Evolutionary conservation across 306 rosid species (phyloP).

Genomic region (Argentina anserina): DNA sequence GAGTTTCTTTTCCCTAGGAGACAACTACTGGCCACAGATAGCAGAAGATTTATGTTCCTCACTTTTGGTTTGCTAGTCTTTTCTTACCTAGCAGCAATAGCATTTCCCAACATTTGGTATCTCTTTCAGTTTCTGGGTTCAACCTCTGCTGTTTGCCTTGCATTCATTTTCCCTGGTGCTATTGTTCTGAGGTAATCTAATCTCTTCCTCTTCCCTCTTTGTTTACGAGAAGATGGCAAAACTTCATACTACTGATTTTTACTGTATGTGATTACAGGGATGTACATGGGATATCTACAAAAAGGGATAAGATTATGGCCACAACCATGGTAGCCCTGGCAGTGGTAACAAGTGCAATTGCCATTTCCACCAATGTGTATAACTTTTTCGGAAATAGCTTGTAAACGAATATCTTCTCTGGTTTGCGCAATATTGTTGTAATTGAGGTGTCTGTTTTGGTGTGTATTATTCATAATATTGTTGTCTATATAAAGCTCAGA

Average conservation of each 20-base stretch:
- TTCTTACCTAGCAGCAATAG: constrained; percentile 74
- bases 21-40: constrained; percentile 49
- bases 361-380: constrained; percentile 68
- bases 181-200: constrained; percentile 66
- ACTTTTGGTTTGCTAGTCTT: constrained; percentile 48
- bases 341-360: constrained; percentile 55
- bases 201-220: not conserved
- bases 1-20: constrained; percentile 66
- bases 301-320: constrained; percentile 58
- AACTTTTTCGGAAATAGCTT: constrained; percentile 33
- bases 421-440: constrained; percentile 1
- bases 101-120: constrained; percentile 85
- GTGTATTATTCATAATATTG: not conserved
- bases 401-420: not conserved
- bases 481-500: not conserved
- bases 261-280: constrained; percentile 46
- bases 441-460: constrained; percentile 19
- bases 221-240: not conserved
- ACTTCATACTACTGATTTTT: not conserved
- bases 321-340: constrained; percentile 62
- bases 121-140: constrained; percentile 90
- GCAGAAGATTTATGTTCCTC: constrained; percentile 63
- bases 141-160: constrained; percentile 73
- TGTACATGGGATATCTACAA: constrained; percentile 65
- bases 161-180: constrained; percentile 80